phyloP scores from a whole-genome alignment of 305 asterid species.

The Solanum hybrid region DNA sequence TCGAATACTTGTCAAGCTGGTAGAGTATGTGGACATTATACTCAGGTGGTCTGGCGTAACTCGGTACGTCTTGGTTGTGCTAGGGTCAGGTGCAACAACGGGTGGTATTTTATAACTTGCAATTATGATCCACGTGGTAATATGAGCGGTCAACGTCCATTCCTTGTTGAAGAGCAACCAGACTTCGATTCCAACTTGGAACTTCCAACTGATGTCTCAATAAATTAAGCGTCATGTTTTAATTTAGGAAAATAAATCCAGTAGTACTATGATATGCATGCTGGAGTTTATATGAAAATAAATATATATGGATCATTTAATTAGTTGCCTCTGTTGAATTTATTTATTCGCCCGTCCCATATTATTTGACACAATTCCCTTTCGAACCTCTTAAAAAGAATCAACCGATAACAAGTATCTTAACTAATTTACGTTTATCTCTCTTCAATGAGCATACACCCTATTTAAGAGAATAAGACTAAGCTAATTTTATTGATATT shows the following conservation, averaged over 20 bases:
- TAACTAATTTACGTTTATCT: background rate
- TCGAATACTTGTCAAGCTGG: slow-evolving; percentile 23
- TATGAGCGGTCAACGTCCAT: slow-evolving; percentile 16
- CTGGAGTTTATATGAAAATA: background rate
- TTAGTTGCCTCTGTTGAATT: background rate
- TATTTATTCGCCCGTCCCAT: background rate
- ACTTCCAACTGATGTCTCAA: background rate
- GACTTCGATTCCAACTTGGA: background rate
- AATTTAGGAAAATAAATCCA: background rate
- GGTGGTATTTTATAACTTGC: background rate
- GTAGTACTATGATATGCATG: background rate
- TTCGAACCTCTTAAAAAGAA: background rate
- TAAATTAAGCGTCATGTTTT: background rate
- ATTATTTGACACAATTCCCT: background rate
- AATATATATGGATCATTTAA: background rate
- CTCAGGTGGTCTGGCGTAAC: too few species aligned
- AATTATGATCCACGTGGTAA: slow-evolving; percentile 26
- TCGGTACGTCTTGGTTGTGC: too few species aligned
- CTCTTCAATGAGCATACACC: background rate
- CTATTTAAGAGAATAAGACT: background rate
- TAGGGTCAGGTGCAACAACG: too few species aligned
- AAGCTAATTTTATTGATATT: too few species aligned
- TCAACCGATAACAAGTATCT: background rate
- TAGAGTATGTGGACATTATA: too few species aligned
- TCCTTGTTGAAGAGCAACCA: background rate